Percentiles rank a stretch among this genome's conserved stretches.
Conservation (phyloP, 2,329 filamentous ascomycete species). For the Pseudocercospora macadamiae region DNA sequence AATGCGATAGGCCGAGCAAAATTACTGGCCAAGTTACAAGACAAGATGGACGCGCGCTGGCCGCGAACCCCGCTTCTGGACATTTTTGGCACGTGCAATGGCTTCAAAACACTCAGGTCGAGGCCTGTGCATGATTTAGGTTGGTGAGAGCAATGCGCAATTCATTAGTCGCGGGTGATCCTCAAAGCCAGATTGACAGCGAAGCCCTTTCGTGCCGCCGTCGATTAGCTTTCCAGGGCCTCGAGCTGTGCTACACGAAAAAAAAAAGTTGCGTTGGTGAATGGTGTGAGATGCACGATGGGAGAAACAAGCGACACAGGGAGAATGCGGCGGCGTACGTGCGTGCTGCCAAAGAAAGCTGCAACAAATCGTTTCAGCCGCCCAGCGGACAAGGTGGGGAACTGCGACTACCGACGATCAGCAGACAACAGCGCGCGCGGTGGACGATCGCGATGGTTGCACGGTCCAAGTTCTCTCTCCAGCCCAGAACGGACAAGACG, state of each 20-base stretch:
- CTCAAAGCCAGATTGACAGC: background rate
- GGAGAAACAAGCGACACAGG: background rate
- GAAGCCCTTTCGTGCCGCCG: background rate
- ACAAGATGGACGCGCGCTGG: background rate
- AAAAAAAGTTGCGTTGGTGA: background rate
- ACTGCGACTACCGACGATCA: too few relatives aligned
- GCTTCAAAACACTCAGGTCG: background rate
- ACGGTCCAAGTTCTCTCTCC: too few relatives aligned
- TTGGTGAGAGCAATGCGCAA: background rate
- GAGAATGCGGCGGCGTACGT: background rate
- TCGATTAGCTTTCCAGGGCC: constrained; percentile 6
- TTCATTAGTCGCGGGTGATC: background rate
- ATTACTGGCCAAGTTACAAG: too few relatives aligned
- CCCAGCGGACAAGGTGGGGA: background rate
- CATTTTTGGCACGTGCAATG: background rate
- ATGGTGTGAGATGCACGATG: too few relatives aligned
- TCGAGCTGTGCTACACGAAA: background rate
- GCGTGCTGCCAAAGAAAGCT: background rate
- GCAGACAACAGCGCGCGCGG: background rate
- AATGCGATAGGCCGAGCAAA: background rate
- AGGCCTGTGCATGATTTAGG: constrained; percentile 1
- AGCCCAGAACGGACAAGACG: background rate
- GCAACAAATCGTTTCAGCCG: background rate
- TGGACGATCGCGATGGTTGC: background rate
- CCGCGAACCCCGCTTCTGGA: background rate